Base-by-base conservation (phyloP, 257 asterid genomes). In the Euphrasia confusa region DNA sequence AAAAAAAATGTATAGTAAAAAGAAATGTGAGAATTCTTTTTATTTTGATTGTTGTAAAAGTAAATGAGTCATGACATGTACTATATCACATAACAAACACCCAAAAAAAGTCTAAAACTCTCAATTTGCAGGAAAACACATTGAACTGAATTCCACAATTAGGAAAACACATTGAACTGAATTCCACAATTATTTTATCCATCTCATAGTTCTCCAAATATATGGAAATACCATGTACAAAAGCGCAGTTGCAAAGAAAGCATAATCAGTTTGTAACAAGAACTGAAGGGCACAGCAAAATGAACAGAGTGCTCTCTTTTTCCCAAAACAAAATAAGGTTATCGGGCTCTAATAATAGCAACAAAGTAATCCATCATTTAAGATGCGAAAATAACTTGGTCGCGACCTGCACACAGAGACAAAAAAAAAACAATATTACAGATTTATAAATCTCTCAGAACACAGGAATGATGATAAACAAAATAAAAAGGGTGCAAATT, bases 301-400 rank as follows among this genome's bases (percentile, higher is more conserved):
- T 53, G 61, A 37, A 75, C 35, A 32, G 62, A 66, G 58, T 54
- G 8, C 56, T 3, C n/a, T 44, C 48, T 56, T 40, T 48, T 60
- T 64, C 26, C 26, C 13, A 48, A 5, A 10, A 54, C 58, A 64
- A 60, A 56, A 28, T 37, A 72, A 11, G 68, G 14, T 64, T 28
- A 30, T 42, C 63, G 30, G 69, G 64, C 49, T 63, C 63, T 21
- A 62, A 47, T 28, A 40, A 28, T 47, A 72, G 58, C 70, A 67
- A 58, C 18, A 54, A 50, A 58, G 54, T 48, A 10, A 58, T 18
- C 73, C 17, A 68, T 81, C 79, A 87, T 65, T 84, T 87, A 62
- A 80, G 84, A 59, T 75, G 69, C 12, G 78, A 9, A 65, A 86
- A 83, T 56, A 83, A 79, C 73, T 77, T 77, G 42, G 70, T 68